phyloP scores from a whole-genome alignment of 257 asterid species.

The Solanum etuberosum region DNA sequence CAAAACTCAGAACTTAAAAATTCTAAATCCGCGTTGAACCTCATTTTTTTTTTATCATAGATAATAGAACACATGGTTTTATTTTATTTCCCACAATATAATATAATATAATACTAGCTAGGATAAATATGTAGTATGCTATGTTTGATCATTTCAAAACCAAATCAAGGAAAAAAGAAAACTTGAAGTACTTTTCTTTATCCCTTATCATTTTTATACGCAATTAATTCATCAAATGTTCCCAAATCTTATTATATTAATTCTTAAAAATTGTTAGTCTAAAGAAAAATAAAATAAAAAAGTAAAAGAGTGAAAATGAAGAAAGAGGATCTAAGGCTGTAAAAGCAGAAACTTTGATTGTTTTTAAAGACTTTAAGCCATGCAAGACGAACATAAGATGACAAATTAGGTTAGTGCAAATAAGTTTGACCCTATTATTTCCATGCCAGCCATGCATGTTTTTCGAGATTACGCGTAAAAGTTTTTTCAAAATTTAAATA shows the following conservation, averaged over 20 bases:
- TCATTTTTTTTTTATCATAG: background rate
- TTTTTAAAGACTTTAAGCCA: constrained; percentile 8
- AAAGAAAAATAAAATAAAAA: background rate
- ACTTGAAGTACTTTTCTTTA: background rate
- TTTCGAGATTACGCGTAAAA: background rate
- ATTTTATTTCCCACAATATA: background rate
- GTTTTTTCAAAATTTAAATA: background rate
- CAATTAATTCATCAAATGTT: background rate
- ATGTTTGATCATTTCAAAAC: background rate
- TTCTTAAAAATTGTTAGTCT: background rate
- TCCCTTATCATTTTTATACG: background rate
- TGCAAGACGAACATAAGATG: constrained; percentile 24
- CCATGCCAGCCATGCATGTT: background rate
- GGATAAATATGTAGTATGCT: background rate
- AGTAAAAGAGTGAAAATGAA: background rate
- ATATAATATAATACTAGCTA: background rate
- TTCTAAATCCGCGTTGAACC: background rate
- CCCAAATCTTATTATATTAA: background rate
- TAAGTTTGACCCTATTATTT: constrained; percentile 5
- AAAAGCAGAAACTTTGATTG: constrained; percentile 6
- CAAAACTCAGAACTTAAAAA: background rate
- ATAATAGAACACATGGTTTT: background rate
- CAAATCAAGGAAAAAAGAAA: background rate
- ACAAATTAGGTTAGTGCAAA: constrained; percentile 30
- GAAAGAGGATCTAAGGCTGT: background rate